phyloP scores from a whole-genome alignment of 148 eudicot genomes.

The Arbutus unedo region DNA sequence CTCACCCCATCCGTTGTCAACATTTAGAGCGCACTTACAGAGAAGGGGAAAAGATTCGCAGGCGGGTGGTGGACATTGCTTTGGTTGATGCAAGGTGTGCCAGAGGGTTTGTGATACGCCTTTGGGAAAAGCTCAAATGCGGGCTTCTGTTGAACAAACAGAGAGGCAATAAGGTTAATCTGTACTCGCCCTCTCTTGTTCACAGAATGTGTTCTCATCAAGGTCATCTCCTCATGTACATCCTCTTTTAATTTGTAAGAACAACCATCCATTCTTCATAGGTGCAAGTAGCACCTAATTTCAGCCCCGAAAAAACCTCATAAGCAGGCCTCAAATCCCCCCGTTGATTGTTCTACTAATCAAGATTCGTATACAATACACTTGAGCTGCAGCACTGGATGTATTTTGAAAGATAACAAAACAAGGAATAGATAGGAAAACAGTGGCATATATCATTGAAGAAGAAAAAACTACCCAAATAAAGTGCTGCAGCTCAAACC shows the following conservation, averaged over 20 bases:
- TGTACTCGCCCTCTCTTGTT: not conserved
- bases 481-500: not conserved
- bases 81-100: not conserved
- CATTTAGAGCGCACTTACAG: conserved; percentile 14
- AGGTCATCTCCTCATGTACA: not conserved
- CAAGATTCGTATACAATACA: conserved; percentile 14
- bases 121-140: conserved; percentile 17
- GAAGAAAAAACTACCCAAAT: not conserved
- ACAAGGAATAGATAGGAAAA: too few relatives aligned
- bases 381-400: not conserved
- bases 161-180: not conserved
- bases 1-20: conserved; percentile 26
- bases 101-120: conserved; percentile 3
- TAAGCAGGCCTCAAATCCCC: not conserved
- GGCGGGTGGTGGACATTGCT: not conserved
- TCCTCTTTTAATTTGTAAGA: not conserved
- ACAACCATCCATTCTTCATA: not conserved
- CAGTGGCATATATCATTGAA: not conserved
- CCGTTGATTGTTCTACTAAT: not conserved
- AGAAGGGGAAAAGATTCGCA: conserved; percentile 11
- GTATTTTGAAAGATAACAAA: not conserved
- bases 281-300: not conserved
- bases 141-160: conserved; percentile 10
- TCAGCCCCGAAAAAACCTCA: not conserved
- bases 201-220: not conserved